Evolutionary conservation across 768 basidiomycete genomes (phyloP), one percentile per base, ranked within the genome.

Genomic region (Tephrocybe sp.): DNA sequence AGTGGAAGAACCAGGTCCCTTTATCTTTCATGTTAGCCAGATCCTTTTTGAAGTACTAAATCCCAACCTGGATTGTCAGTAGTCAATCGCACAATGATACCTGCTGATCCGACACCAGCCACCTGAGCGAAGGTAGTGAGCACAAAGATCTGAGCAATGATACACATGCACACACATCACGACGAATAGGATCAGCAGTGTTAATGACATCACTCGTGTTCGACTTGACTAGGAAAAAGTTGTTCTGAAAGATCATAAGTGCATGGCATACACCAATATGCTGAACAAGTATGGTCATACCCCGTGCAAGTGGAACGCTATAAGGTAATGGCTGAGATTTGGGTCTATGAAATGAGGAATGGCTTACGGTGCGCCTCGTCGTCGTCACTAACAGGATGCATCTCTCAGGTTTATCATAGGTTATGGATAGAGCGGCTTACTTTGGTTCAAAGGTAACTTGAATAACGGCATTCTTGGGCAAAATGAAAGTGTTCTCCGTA

Each of bases 51-150:
- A 17, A 1, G 8, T 13, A 22, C 8, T 34, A 7, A 13, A 2
- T 34, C 55, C 50, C 39, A 51, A 80, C 83, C 0, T 80, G 68
- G 61, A 80, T 82, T 17, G 56, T 83, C 76, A 4, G 83, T 82
- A 9, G 65, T 59, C 68, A 82, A 84, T 11, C 82, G 74, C 38
- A 85, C 51, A 1, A 70, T 76, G 13, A 47, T 59, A 4, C 60
- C 60, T 2, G 54, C 56, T 13, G 39, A 23, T 20, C 60, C 62
- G 7, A 57, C 48, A 23, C 44, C 60, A 9, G 56, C 49, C 22
- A 56, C 52, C 59, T 63, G n/a, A 17, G 12, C 7, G 16, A 43
- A 2, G 31, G 35, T 1, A 10, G 43, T 53, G 30, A 39, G 4
- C 9, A 20, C 13, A 0, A 4, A 10, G 10, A 40, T 14, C 5